Base-by-base conservation (phyloP, 2,329 filamentous ascomycete genomes). In the Paraphaeosphaeria sporulosa region DNA sequence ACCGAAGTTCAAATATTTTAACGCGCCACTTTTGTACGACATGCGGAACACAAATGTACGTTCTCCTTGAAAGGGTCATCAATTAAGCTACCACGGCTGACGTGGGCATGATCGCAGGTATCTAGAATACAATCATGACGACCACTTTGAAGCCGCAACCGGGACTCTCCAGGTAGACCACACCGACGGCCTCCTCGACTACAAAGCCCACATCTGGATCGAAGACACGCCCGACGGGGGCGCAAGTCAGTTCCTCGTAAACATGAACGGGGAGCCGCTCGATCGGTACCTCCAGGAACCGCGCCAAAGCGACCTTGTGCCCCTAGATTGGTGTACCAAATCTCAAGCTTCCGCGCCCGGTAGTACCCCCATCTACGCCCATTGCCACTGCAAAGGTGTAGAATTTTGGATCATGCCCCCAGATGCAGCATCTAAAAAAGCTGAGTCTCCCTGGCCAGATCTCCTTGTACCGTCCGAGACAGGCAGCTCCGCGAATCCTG, bases 141-240 rank as follows among this genome's bases (percentile, higher is more conserved):
- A 74, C 4, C 65, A 68, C 32, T 77, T 78, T 43, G 73, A 71
- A 44, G 79, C 81, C 0, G 77, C 81, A 2, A 81, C 79, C 0
- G 83, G 83, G 0, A 71, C 71, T 0, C 62, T 83, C 44, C 65
- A 69, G 0, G 63, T 81, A 32, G 58, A 66, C 0, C 76, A 77
- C 44, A 67, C 66, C 0, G 67, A 70, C 7, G 69, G 63, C 1
- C 51, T 85, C 6, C 47, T 76, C 4, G 50, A 70, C 17, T 67
- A 68, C 30, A 64, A 65, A 7, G 65, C 76, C 6, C 81, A 84
- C 54, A 80, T 84, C 12, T 84, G 81, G 64, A 74, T 86, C 2
- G 78, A 74, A 1, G 83, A 86, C 55, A 86, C 84, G 0, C 38
- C 74, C 0, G 85, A 87, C 66, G 85, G 84, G 1, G 85, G 85